A percentile compares a stretch with the other conserved stretches of the same genome.
These are phyloP conservation scores for Marsdenia floribunda DNA, from an alignment of 257 asterid species.

Conservation along the genomic window DNA sequence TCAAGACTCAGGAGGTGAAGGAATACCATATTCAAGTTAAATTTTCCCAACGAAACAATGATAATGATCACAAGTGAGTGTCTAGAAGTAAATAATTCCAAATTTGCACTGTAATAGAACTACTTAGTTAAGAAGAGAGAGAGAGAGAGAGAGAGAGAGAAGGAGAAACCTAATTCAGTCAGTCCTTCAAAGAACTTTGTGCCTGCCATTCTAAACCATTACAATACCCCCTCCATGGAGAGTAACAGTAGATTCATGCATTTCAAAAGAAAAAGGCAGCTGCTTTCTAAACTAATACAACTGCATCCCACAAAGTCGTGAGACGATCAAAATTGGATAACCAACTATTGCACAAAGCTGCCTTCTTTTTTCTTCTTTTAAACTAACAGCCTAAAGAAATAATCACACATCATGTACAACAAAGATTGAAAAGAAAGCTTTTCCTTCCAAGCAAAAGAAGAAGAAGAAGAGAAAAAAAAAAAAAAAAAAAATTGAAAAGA, in stretches of 20 bases:
- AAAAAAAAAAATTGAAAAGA: too few relatives aligned
- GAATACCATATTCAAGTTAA: too few relatives aligned
- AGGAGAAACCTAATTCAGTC: neutral
- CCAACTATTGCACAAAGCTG: slow-evolving; percentile 40
- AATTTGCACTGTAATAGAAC: neutral
- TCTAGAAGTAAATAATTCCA: neutral
- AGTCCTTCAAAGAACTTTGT: neutral
- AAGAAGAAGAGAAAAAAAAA: neutral
- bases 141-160: too few relatives aligned
- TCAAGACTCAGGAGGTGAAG: too few relatives aligned
- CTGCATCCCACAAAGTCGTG: slow-evolving; percentile 16
- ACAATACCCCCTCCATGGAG: neutral
- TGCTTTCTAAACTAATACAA: slow-evolving; percentile 21
- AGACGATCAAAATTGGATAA: slow-evolving; percentile 44
- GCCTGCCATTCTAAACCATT: neutral
- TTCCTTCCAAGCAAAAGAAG: slow-evolving; percentile 27
- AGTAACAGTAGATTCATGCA: neutral
- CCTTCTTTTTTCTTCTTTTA: slow-evolving; percentile 16
- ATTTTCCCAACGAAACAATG: too few relatives aligned
- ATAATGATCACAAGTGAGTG: neutral
- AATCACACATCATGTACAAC: slow-evolving; percentile 74
- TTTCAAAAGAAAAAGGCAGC: neutral
- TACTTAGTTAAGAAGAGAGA: neutral
- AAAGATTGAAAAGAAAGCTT: slow-evolving; percentile 28
- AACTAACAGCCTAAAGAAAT: slow-evolving; percentile 51